These are phyloP conservation scores for Prunus fruticosa DNA, from an alignment of 306 rosid species.

Conservation along the genomic window DNA sequence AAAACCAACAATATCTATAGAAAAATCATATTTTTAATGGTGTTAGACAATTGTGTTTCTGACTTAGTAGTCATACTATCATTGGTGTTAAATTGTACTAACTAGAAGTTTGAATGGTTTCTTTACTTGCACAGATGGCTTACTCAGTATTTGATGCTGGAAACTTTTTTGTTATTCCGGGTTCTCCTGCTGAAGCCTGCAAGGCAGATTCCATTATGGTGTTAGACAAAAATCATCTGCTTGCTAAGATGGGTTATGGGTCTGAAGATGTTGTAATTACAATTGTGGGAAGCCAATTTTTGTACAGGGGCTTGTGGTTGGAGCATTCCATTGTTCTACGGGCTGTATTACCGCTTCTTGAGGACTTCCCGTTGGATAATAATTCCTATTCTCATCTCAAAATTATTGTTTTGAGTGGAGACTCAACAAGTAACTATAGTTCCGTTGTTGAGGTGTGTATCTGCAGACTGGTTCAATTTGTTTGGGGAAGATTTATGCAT, in stretches of 20 bases:
- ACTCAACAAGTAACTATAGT: conserved; percentile 67
- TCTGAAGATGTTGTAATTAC: conserved; percentile 66
- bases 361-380: conserved; percentile 40
- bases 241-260: conserved; percentile 52
- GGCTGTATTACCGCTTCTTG: conserved; percentile 69
- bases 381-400: conserved; percentile 49
- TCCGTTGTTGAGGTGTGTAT: conserved; percentile 65
- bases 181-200: conserved; percentile 71
- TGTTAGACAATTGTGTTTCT: conserved; percentile 5
- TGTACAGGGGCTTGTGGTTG: conserved; percentile 89
- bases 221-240: conserved; percentile 48
- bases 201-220: conserved; percentile 56
- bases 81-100: conserved; percentile 12
- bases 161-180: conserved; percentile 86
- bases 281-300: conserved; percentile 82
- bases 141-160: conserved; percentile 83
- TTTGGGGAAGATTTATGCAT: conserved; percentile 9
- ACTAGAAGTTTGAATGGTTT: conserved; percentile 22
- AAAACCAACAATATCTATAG: conserved; percentile 4
- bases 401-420: conserved; percentile 66
- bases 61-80: neutral
- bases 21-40: conserved; percentile 9
- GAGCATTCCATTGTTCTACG: conserved; percentile 82
- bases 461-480: conserved; percentile 8
- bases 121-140: conserved; percentile 63